Conservation (phyloP, 495 filamentous ascomycete species). For the Daldinia bambusicola region DNA sequence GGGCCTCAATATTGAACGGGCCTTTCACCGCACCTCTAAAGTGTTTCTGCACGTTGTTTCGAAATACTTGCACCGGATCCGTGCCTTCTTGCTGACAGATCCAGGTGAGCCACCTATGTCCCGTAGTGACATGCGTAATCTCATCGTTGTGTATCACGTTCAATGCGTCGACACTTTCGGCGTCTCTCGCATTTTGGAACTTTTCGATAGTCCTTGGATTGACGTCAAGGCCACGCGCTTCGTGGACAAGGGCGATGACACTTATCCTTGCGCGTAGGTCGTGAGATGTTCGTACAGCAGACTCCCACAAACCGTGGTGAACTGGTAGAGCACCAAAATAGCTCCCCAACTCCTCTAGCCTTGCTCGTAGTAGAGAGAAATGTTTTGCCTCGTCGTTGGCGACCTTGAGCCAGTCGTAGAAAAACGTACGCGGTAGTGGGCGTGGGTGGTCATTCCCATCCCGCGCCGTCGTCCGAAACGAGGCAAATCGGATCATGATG, state of each 20-base stretch:
- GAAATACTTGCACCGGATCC: conserved; percentile 63
- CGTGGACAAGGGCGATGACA: conserved; percentile 64
- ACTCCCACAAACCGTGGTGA: conserved; percentile 63
- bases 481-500: conserved; percentile 63
- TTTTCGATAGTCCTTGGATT: conserved; percentile 66
- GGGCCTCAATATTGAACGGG: conserved; percentile 62
- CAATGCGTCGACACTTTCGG: conserved; percentile 57
- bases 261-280: conserved; percentile 63
- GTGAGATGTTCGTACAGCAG: conserved; percentile 58
- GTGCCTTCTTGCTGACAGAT: conserved; percentile 62
- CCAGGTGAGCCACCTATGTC: conserved; percentile 64
- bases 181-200: conserved; percentile 59
- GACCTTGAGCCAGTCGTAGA: conserved; percentile 66
- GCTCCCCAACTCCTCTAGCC: conserved; percentile 62
- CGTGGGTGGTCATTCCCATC: conserved; percentile 37
- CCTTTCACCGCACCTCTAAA: conserved; percentile 59
- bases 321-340: conserved; percentile 62
- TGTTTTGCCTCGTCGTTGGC: conserved; percentile 66
- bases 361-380: conserved; percentile 61
- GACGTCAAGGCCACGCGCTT: conserved; percentile 63
- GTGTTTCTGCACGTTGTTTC: conserved; percentile 59
- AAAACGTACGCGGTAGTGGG: conserved; percentile 60
- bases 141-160: conserved; percentile 65
- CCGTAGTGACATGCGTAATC: conserved; percentile 66
- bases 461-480: conserved; percentile 52